Percentiles rank a stretch among this genome's conserved stretches.
Conservation (phyloP, 179 eudicot genomes). For the Actinidia polygama region DNA sequence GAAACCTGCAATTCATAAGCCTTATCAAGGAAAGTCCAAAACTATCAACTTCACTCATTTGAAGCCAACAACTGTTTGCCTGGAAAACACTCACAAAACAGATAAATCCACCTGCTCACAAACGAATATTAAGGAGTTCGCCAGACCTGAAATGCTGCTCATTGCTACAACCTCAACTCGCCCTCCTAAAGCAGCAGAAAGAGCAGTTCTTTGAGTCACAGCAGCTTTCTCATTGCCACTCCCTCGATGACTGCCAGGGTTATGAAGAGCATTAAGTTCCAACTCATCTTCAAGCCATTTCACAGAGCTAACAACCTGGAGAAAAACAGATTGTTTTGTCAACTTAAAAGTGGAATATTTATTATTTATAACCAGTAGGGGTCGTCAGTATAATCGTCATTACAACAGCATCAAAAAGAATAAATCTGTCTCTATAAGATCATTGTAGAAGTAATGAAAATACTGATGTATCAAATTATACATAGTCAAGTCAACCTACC, state of each 20-base stretch:
- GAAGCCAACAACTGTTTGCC: slow-evolving; percentile 12
- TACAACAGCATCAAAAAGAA: background rate
- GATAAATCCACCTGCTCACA: background rate
- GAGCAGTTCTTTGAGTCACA: slow-evolving; percentile 84
- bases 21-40: slow-evolving; percentile 8
- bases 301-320: slow-evolving; percentile 97
- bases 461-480: background rate
- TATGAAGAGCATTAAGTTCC: slow-evolving; percentile 99
- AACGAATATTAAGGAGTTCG: background rate
- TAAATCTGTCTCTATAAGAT: background rate
- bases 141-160: slow-evolving; percentile 90
- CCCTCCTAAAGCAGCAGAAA: slow-evolving; percentile 97
- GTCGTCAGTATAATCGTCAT: background rate
- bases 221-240: slow-evolving; percentile 98
- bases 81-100: slow-evolving; percentile 12
- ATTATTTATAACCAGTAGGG: background rate
- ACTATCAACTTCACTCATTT: background rate
- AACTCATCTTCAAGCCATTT: slow-evolving; percentile 99
- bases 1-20: too few relatives aligned
- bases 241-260: slow-evolving; percentile 93
- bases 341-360: background rate
- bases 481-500: background rate
- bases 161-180: slow-evolving; percentile 92
- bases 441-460: background rate
- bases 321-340: slow-evolving; percentile 10